Evolutionary conservation across 805 yeast genomes (phyloP), one percentile per base, ranked within the genome.

Genomic region (Candida silvatica): DNA sequence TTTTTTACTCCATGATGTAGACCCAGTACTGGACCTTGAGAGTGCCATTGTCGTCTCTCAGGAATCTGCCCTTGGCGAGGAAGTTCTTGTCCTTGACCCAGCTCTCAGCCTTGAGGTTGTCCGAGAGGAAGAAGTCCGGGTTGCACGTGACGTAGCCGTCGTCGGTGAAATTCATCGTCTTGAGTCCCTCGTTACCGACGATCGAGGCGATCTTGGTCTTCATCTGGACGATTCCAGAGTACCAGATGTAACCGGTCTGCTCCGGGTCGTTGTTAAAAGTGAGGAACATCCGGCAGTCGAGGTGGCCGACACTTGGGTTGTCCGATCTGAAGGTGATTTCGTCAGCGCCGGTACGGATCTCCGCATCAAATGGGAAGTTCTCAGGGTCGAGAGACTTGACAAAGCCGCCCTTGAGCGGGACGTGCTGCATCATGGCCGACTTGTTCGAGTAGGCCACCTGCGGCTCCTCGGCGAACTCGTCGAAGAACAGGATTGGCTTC

Each of bases 1-100:
- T 26, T 7, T 12, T 26, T 26, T 24, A 31, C 17, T 42, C 59
- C 41, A 54, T 47, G 20, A 65, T 57, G 43, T 69, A 72, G 36
- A 71, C 53, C 42, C 58, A 62, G 59, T 76, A 77, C 55, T 77
- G 81, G 27, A 77, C 81, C 40, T 56, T 64, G 38, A 73, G 51
- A 2, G 25, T 43, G 16, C 70, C 75, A 5, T 58, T 47, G 4
- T 51, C 60, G 41, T 68, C 71, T 45, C 77, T 63, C 32, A 69
- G 48, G 46, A 76, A 75, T 38, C 79, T 64, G 23, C 85, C 84
- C 49, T 67, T 71, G 16, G 80, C 84, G 17, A 74, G 32, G 37
- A 74, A 59, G 43, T 64, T 69, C 49, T 68, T 66, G 31, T 56
- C 49, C 29, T 58, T 42, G 14, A 67, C 66, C 85, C 85, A 77